Conservation (phyloP, 1,284 basidiomycete genomes). For the Pascua guehoae region DNA sequence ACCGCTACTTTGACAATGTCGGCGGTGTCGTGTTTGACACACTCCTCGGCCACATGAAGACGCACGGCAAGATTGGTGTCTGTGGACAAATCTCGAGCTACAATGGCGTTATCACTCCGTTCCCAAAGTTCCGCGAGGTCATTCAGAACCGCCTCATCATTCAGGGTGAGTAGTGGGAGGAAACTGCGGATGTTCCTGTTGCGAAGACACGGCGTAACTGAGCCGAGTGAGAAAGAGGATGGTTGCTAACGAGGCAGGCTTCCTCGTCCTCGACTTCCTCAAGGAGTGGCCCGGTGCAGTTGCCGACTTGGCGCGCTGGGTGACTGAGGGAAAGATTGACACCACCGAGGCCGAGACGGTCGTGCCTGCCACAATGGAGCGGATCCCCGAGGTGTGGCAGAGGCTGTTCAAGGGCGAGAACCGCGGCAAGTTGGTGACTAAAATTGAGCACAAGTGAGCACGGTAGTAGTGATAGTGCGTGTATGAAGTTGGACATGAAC, state of each 20-base stretch:
- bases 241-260: constrained; percentile 17
- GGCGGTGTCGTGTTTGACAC: constrained; percentile 49
- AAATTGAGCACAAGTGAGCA: constrained; percentile 10
- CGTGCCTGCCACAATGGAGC: constrained; percentile 22
- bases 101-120: constrained; percentile 7
- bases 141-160: constrained; percentile 45
- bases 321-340: constrained; percentile 12
- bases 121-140: constrained; percentile 26
- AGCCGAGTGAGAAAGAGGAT: neutral
- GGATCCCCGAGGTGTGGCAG: constrained; percentile 28
- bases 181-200: neutral
- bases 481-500: too few relatives aligned
- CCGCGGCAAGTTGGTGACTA: constrained; percentile 30
- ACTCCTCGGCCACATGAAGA: constrained; percentile 42
- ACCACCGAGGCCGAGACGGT: constrained; percentile 8
- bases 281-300: constrained; percentile 1
- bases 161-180: constrained; percentile 21
- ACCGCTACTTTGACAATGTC: constrained; percentile 48
- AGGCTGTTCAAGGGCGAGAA: constrained; percentile 26
- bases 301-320: constrained; percentile 10
- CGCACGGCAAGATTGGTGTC: constrained; percentile 44
- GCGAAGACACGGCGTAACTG: too few relatives aligned
- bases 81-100: constrained; percentile 37
- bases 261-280: constrained; percentile 36
- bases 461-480: too few relatives aligned